Percentiles rank a stretch among this genome's conserved stretches.
Conservation (phyloP, 106 monocot species). For the Dendrobium officinale region DNA sequence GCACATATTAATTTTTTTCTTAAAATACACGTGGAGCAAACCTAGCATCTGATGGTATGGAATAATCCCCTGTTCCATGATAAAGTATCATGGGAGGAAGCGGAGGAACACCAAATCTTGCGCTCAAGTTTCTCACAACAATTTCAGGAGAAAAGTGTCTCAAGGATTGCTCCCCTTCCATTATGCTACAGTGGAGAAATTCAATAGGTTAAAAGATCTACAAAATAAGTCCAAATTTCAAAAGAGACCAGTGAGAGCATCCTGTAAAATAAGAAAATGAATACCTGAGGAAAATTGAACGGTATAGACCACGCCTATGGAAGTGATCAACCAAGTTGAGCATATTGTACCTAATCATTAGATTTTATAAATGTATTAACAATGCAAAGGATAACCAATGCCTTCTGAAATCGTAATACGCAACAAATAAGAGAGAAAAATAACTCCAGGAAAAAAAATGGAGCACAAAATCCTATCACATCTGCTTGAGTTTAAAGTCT, state of each 20-base stretch:
- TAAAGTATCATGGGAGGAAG: conserved; percentile 70
- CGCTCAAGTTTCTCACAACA: conserved; percentile 40
- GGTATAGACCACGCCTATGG: conserved; percentile 80
- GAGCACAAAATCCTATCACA: background rate
- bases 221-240: background rate
- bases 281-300: conserved; percentile 90
- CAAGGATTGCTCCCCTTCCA: conserved; percentile 95
- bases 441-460: background rate
- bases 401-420: background rate
- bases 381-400: background rate
- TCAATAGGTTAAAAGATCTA: background rate
- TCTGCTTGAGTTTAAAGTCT: background rate
- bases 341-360: conserved; percentile 72
- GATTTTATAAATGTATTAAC: background rate
- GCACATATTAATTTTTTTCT: background rate
- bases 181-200: conserved; percentile 57
- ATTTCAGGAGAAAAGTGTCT: conserved; percentile 74
- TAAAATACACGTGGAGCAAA: conserved; percentile 12
- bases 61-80: conserved; percentile 85
- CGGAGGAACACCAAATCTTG: conserved; percentile 38
- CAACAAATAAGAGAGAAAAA: background rate
- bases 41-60: conserved; percentile 91
- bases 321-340: conserved; percentile 92
- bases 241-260: background rate
- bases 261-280: conserved; percentile 4